Conservation (phyloP, 2,329 filamentous ascomycete genomes). For the Acarospora socialis region DNA sequence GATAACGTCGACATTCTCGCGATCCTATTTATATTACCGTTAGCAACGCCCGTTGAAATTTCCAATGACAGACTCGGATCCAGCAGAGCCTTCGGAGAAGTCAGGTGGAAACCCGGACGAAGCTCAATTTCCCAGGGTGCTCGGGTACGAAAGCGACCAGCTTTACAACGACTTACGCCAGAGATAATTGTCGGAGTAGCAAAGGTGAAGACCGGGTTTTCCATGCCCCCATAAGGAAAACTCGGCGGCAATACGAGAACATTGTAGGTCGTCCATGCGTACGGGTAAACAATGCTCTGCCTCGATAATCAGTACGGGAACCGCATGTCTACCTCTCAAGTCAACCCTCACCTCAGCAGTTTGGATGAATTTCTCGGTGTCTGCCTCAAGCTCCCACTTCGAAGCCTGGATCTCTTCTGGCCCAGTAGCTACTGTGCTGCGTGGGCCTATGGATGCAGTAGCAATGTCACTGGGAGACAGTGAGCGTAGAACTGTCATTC, state of each 20-base stretch:
- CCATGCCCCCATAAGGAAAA: constrained; percentile 74
- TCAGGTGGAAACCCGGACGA: too few species aligned
- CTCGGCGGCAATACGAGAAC: constrained; percentile 78
- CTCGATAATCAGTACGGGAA: constrained; percentile 8
- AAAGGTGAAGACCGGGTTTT: constrained; percentile 90
- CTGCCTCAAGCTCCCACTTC: constrained; percentile 80
- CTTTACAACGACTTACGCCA: constrained; percentile 37
- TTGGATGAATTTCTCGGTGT: constrained; percentile 85
- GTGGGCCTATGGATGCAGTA: constrained; percentile 70
- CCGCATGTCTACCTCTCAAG: constrained; percentile 2
- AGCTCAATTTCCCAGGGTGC: too few species aligned
- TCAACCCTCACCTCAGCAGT: constrained; percentile 55
- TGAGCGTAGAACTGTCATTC: constrained; percentile 1
- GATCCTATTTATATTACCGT: constrained; percentile 33
- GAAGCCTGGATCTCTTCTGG: constrained; percentile 73
- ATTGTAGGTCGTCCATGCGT: constrained; percentile 92
- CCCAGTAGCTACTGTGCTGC: constrained; percentile 72
- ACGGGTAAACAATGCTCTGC: constrained; percentile 59
- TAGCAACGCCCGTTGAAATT: not conserved
- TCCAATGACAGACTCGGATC: not conserved
- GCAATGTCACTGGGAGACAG: constrained; percentile 55
- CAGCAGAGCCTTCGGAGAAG: too few species aligned
- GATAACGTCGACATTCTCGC: constrained; percentile 90
- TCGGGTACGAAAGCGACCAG: too few species aligned
- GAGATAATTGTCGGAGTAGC: constrained; percentile 90